Conservation (phyloP, 2,329 filamentous ascomycete species). For the Cryphonectria naterciae region DNA sequence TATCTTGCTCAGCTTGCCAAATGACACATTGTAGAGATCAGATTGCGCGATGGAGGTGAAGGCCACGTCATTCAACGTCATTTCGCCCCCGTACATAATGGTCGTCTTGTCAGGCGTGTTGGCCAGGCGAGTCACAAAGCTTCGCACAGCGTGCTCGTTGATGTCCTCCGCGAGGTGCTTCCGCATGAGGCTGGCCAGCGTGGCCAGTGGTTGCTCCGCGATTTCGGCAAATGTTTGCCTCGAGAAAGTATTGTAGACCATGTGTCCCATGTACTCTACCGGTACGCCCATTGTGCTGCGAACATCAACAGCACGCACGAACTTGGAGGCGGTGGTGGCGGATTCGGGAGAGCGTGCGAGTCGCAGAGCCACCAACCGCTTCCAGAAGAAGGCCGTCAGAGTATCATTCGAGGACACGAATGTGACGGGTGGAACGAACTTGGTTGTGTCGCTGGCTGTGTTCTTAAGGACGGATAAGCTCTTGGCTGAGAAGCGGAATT, state of each 20-base stretch:
- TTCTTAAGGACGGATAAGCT: neutral
- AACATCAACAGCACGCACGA: constrained; percentile 37
- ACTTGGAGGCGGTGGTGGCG: constrained; percentile 32
- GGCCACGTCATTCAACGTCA: neutral
- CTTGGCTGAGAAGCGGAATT: constrained; percentile 1
- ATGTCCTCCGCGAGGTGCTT: neutral
- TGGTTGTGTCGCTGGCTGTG: neutral
- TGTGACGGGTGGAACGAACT: constrained; percentile 31
- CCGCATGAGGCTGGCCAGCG: neutral
- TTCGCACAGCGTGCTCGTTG: neutral
- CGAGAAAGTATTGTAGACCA: constrained; percentile 33
- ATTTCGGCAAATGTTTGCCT: constrained; percentile 32
- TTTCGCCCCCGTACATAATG: neutral
- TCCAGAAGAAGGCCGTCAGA: constrained; percentile 41
- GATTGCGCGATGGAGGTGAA: constrained; percentile 3
- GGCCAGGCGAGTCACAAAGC: neutral
- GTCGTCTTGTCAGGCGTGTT: constrained; percentile 1
- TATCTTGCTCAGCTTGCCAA: constrained; percentile 1
- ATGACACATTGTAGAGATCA: neutral
- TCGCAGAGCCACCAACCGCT: constrained; percentile 36
- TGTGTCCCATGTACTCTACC: constrained; percentile 37
- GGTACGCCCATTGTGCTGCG: constrained; percentile 35
- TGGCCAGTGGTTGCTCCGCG: neutral
- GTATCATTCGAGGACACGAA: constrained; percentile 39
- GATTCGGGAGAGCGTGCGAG: constrained; percentile 26